These are phyloP conservation scores for Solanum paucissectum DNA, from an alignment of 257 asterid genomes.

Conservation along the genomic window DNA sequence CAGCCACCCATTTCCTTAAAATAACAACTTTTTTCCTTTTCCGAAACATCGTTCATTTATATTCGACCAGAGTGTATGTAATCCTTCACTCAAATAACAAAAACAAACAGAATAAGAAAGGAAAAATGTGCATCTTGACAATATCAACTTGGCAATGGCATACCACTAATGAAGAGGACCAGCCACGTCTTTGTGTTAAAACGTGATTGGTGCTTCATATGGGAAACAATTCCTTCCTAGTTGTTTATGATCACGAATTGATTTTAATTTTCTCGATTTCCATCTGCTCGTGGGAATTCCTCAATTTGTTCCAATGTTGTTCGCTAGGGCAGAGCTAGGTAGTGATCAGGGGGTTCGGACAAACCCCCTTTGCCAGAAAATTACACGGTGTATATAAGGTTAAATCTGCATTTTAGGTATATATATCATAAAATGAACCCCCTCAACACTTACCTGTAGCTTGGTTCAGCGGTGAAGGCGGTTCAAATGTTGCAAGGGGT, in stretches of 20 bases:
- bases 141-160: constrained; percentile 26
- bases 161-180: constrained; percentile 21
- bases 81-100: neutral
- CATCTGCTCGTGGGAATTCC: neutral
- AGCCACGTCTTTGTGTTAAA: constrained; percentile 23
- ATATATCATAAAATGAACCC: too few species aligned
- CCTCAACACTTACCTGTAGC: neutral
- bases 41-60: neutral
- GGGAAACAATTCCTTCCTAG: constrained; percentile 35
- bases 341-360: neutral
- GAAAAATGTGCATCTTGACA: constrained; percentile 23
- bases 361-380: neutral
- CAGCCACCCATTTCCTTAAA: neutral
- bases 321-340: neutral
- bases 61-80: neutral
- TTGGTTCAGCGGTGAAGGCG: neutral
- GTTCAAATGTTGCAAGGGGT: neutral
- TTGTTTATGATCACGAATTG: constrained; percentile 16
- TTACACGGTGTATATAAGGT: neutral
- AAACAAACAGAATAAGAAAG: neutral
- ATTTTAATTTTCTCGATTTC: neutral
- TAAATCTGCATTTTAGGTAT: neutral
- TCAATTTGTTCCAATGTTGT: neutral
- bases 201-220: constrained; percentile 30
- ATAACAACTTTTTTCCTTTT: neutral